Evolutionary conservation across 352 stramenopile genomes (phyloP), one percentile per base, ranked within the genome.

Genomic region (Phytopythium kandeliae): DNA sequence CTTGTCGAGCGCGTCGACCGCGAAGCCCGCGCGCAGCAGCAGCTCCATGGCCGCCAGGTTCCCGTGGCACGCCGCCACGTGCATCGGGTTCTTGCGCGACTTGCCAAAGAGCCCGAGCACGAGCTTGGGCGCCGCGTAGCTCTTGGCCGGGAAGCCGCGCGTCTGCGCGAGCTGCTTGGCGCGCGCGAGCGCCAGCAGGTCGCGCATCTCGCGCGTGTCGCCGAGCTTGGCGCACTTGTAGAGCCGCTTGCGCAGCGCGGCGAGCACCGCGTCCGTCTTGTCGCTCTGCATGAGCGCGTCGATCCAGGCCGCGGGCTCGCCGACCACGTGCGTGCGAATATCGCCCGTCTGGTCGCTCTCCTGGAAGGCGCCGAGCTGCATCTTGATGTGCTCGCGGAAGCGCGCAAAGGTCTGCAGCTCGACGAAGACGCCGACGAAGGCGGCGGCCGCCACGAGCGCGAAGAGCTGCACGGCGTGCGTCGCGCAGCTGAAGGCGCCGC

Each of bases 341-440:
- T 84, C 76, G n/a, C 82, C 82, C 1, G 79, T 93, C 48, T 93
- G 82, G 48, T 89, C 79, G 25, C 69, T 77, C 53, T 93, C 82
- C 47, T 89, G 84, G 60, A 90, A 91, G 2, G 82, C 83, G 10
- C 83, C 83, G 12, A 93, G 65, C 54, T 90, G 80, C 83, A 91
- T 90, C 58, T 86, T 89, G 48, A 93, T 55, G 48, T 93, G 83
- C 58, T 94, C 83, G 31, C 83, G 76, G 63, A 94, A 94, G 12
- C 80, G 83, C 21, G 80, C 74, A 58, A 92, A 94, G 56, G 85
- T 85, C 37, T 71, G 83, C 41, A 94, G 62, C 54, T 86, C 72
- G 19, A 86, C 50, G 22, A 89, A 81, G n/a, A 76, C 72, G 31
- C 56, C 58, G 24, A 85, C 51, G 51, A 78, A 90, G 26, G 61